Base-by-base conservation (phyloP, 2,329 filamentous ascomycete genomes). In the Neonectria coccinea region DNA sequence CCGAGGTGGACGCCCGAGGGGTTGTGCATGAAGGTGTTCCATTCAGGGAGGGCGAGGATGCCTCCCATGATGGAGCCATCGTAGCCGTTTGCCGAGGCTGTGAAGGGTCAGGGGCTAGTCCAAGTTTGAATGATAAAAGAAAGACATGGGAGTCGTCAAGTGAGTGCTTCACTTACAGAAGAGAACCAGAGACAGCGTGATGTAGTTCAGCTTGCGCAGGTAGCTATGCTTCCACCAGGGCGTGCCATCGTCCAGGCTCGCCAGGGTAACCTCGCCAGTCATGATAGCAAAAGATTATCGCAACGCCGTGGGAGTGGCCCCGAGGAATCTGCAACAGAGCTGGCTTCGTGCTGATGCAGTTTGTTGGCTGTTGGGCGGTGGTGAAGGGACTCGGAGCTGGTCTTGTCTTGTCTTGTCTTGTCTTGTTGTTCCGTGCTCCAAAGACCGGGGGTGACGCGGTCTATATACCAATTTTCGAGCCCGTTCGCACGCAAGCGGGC, bases 21-120 rank as follows among this genome's bases (percentile, higher is more conserved):
- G 12, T 57, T 45, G 5, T 64, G 9, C 70, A 71, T 73, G 44
- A 73, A 73, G 6, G 29, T 18, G 29, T 73, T 71, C 70, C 70
- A 73, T 2, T 36, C 47, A 16, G 66, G 58, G 47, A 72, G 67
- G 31, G 67, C 69, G 5, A 71, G 56, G 4, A 70, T 33, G 3
- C 61, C 62, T 2, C 67, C 62, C 56, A 69, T 62, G 0, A 72
- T 47, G 2, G 39, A 36, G 14, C 66, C 67, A 45, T 68, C 66
- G 22, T 45, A 68, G 9, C 66, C 66, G n/a, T 70, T 70, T 2
- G 64, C 59, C 10, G 63, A 68, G 22, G 65, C 62, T 66, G 31
- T 14, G 6, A 29, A 29, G 48, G 10, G 12, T 25, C 33, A 5
- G 20, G 14, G 12, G 20, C 27, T 47, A 47, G 44, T 36, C 16